Conservation (phyloP, 2,329 filamentous ascomycete species). For the Bipolaris sorokiniana region DNA sequence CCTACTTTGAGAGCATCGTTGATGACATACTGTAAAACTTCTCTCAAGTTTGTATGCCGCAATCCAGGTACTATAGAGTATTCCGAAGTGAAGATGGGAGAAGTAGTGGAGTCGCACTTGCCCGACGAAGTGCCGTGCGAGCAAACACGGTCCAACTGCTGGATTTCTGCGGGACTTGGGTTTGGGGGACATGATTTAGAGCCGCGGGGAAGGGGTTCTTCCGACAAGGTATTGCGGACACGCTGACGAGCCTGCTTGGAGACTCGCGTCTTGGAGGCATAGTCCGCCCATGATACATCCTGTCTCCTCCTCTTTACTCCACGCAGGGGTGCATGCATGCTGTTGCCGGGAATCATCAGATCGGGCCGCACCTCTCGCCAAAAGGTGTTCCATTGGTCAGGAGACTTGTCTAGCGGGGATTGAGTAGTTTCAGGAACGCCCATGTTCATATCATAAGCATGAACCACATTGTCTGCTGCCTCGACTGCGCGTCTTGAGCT, state of each 20-base stretch:
- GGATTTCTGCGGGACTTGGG: conserved; percentile 18
- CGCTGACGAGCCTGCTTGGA: conserved; percentile 33
- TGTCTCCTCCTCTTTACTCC: conserved; percentile 54
- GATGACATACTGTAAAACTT: conserved; percentile 59
- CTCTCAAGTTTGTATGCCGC: conserved; percentile 55
- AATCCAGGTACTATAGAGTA: conserved; percentile 55
- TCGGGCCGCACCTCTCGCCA: conserved; percentile 50
- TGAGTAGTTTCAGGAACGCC: conserved; percentile 70
- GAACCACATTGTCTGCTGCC: conserved; percentile 76
- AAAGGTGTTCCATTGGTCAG: conserved; percentile 35
- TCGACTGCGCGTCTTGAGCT: conserved; percentile 74
- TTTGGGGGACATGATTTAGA: conserved; percentile 26
- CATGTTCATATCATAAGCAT: conserved; percentile 78
- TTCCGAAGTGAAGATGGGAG: conserved; percentile 45
- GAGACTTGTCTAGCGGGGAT: conserved; percentile 47
- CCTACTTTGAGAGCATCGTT: conserved; percentile 60
- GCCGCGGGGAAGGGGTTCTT: conserved; percentile 32
- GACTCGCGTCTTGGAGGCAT: conserved; percentile 32
- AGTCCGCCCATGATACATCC: conserved; percentile 41
- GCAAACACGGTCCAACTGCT: conserved; percentile 28
- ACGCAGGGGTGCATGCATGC: conserved; percentile 47
- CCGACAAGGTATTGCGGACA: conserved; percentile 38
- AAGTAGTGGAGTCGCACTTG: conserved; percentile 35
- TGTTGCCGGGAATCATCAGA: conserved; percentile 53
- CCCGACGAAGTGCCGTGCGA: conserved; percentile 31